Base-by-base conservation (phyloP, 2,329 filamentous ascomycete species). In the Cercospora beticola region DNA sequence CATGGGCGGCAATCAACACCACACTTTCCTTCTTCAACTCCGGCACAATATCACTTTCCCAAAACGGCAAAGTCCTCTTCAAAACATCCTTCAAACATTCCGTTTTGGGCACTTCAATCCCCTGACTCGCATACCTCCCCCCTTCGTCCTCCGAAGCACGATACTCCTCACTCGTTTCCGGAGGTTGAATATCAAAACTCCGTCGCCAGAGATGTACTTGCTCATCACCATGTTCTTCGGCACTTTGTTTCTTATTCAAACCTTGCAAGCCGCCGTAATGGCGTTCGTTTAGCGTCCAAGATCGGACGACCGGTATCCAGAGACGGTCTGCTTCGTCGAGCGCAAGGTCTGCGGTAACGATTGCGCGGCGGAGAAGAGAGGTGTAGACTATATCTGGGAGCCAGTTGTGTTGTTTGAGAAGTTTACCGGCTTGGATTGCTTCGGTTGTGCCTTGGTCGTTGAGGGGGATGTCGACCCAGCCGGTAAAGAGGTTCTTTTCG, bases 401-500 rank as follows among this genome's bases (percentile, higher is more conserved):
- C 49, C 49, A 56, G 23, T 23, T 28, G 14, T 30, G 49, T 28
- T n/a, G 23, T 28, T 56, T 56, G 49, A 56, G 49, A 4, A 56
- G 49, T 56, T 28, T 26, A 23, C 49, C 69, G 43, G 69, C 69
- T 59, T 64, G 56, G n/a, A 62, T 58, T n/a, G 69, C 67, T 67
- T 67, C 69, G 33, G 43, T 31, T 23, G 28, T 61, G 26, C 67
- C 69, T 65, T 71, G 64, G 18, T 36, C 23, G 61, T 69, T 67
- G 33, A 71, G 64, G 0, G 69, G 69, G 12, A 71, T 67, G 67
- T 71, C 69, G 56, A 71, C 69, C 64, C 69, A 69, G 64, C 69
- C 69, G n/a, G 69, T 71, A 61, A 71, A 71, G 61, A 69, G 67
- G 30, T 69, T 67, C 56, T 69, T 69, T 30, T 67, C 64, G 65